Evolutionary conservation across 2,329 filamentous ascomycete species (phyloP), one percentile per base, ranked within the genome.

Genomic region (Fusarium brevicatenulatum): DNA sequence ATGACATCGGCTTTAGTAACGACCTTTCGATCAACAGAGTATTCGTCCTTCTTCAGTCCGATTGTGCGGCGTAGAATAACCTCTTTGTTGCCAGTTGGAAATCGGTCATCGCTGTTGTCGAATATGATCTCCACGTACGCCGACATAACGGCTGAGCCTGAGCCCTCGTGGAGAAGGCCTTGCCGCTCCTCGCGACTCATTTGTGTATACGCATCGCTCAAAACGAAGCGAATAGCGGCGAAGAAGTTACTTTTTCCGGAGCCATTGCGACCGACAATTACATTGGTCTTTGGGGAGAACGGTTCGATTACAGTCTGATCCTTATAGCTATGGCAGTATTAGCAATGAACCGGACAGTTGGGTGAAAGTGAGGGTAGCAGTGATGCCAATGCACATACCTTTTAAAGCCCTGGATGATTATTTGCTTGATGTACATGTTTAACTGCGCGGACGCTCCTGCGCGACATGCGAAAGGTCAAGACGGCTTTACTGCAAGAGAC

Each of bases 181-280:
- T 97, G 95, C 69, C 96, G 94, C 86, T 99, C 95, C 82, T 99
- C 96, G 77, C 95, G 93, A 73, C 93, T 94, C 90, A 99, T 94
- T 82, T 97, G 93, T 49, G 93, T 97, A 84, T 99, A 99, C 74
- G 95, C 94, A 90, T 99, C 96, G 83, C 95, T 96, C 71, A 99
- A 91, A 50, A 98, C 97, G 84, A 99, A 99, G 66, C 96, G 95
- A 83, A 99, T 98, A 49, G 96, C 96, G 57, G 96, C 95, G 84
- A 99, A 99, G 89, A 99, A 99, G 85, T 99, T 99, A 83, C 95
- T 98, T 88, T 99, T 99, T 80, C 96, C 96, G 6, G 96, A 98
- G 75, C 96, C 96, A 91, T 99, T 99, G 86, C 96, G 95, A 76
- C 96, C 96, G 79, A 99, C 96, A 78, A 99, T 97, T 76, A 99